phyloP scores from a whole-genome alignment of 768 basidiomycete genomes.

The Lactifluus volemus region DNA sequence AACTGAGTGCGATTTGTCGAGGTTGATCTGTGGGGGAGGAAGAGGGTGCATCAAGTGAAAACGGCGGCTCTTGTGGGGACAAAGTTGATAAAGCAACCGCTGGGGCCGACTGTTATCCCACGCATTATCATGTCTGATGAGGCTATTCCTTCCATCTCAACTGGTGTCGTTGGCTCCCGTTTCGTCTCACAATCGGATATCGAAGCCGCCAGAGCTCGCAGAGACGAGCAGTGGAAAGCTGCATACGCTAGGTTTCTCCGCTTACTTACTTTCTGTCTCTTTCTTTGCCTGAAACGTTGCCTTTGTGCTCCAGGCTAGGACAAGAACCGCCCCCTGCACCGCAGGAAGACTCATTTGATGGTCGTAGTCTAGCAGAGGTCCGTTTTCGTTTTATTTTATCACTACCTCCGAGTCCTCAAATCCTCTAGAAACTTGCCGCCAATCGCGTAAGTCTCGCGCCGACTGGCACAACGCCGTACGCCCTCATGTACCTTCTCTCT shows the following conservation, averaged over 20 bases:
- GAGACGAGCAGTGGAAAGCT: slow-evolving; percentile 85
- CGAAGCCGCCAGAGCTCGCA: slow-evolving; percentile 57
- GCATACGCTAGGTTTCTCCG: slow-evolving; percentile 68
- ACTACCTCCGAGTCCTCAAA: not conserved
- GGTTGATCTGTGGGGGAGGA: not conserved
- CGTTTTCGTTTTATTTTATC: slow-evolving; percentile 24
- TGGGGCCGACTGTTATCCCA: too few relatives aligned
- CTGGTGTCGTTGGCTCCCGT: slow-evolving; percentile 69
- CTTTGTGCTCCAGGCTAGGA: slow-evolving; percentile 44
- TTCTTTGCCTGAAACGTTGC: slow-evolving; percentile 66
- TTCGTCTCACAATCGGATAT: slow-evolving; percentile 77
- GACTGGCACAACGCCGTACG: slow-evolving; percentile 18
- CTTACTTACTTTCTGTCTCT: not conserved
- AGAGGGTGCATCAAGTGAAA: not conserved
- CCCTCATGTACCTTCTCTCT: not conserved
- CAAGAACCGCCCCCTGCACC: slow-evolving; percentile 78
- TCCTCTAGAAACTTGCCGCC: slow-evolving; percentile 72
- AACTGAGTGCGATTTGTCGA: not conserved
- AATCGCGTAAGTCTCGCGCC: slow-evolving; percentile 52
- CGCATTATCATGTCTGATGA: slow-evolving; percentile 14
- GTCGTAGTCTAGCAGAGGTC: slow-evolving; percentile 84
- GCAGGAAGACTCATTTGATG: slow-evolving; percentile 70
- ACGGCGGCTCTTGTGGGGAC: too few relatives aligned
- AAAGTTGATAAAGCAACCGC: too few relatives aligned
- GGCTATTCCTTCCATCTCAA: slow-evolving; percentile 61